Evolutionary conservation across 2,329 filamentous ascomycete genomes (phyloP).

Genomic region (Pseudogymnoascus sp.): DNA sequence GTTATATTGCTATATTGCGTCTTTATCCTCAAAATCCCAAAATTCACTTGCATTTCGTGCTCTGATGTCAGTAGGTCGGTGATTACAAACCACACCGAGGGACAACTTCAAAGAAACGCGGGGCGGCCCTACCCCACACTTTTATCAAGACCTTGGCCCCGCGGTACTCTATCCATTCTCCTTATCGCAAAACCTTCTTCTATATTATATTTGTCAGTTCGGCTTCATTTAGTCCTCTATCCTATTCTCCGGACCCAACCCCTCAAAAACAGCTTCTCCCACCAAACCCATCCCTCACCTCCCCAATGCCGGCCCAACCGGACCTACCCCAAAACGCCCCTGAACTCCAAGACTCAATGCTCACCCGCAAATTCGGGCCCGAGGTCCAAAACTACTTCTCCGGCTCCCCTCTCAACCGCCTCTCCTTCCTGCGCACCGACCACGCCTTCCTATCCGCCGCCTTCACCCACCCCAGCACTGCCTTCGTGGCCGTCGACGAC

Average conservation of each 20-base stretch:
- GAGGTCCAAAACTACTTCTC: conserved; percentile 81
- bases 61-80: background rate
- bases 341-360: conserved; percentile 41
- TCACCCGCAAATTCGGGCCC: conserved; percentile 68
- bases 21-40: background rate
- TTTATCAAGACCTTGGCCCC: background rate
- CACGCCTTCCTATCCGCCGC: conserved; percentile 61
- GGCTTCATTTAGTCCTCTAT: background rate
- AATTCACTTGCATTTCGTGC: background rate
- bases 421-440: conserved; percentile 69
- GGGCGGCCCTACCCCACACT: background rate
- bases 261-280: background rate
- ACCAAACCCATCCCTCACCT: background rate
- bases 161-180: background rate
- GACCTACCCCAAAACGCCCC: conserved; percentile 27
- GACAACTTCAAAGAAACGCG: background rate
- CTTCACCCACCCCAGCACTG: conserved; percentile 54
- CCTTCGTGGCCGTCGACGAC: conserved; percentile 72
- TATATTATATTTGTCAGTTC: background rate
- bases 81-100: background rate
- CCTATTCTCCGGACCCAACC: background rate
- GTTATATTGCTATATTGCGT: background rate
- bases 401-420: conserved; percentile 67
- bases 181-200: background rate
- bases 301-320: conserved; percentile 25